Evolutionary conservation across 257 asterid genomes (phyloP), one percentile per base, ranked within the genome.

Genomic region (Marsdenia floribunda): DNA sequence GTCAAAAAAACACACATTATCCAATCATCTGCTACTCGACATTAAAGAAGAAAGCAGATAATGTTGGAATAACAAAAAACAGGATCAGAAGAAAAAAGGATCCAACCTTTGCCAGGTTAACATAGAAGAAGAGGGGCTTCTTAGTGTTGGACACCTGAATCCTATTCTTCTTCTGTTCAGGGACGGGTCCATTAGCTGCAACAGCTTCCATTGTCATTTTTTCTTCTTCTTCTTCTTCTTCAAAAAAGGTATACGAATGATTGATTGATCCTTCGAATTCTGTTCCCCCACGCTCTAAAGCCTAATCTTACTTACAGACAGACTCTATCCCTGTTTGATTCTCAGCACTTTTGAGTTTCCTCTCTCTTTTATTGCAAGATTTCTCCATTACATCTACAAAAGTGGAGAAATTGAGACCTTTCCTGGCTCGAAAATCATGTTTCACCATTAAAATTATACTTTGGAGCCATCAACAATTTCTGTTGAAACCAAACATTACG

Each of bases 81-180:
- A 5, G 8, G 46, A 40, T 40, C 46, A 40, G 46, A 40, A 47
- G 3, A 49, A 49, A 15, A 13, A 49, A 49, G 54, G 54, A 49
- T 49, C 22, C 3, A 37, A 87, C 91, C 87, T 87, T 87, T 0
- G 91, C 89, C 69, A 87, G 89, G 71, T 87, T 87, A 81, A 87
- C 91, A 52, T 87, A 87, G 82, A 85, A 87, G 80, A 87, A 87
- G 76, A 87, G 88, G 12, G 91, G 91, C 68, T 87, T 85, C 84
- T 87, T 87, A 19, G 90, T 87, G 59, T 87, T 85, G 59, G 92
- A 87, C 6, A 87, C 90, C 76, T 85, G 92, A 80, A 87, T 87
- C 76, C 88, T 84, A 68, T 87, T 87, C 84, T 83, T 83, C 82
- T 74, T 87, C 68, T 69, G 82, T 13, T 82, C 82, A 15, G 40